phyloP scores from a whole-genome alignment of 495 filamentous ascomycete genomes.

The Podospora appendiculata region DNA sequence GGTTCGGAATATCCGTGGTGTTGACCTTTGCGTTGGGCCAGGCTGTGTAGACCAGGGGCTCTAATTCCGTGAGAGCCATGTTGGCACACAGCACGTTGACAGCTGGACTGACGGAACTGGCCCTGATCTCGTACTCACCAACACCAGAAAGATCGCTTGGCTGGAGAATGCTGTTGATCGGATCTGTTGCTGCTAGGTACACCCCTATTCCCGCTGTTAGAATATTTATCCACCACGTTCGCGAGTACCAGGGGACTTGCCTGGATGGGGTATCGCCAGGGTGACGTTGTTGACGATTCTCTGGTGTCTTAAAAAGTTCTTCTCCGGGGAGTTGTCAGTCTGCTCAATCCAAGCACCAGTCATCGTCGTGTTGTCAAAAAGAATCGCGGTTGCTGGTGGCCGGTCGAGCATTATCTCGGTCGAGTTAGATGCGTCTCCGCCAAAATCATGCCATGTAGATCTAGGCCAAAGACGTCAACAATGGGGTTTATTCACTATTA shows the following conservation, averaged over 20 bases:
- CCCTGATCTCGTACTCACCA: slow-evolving; percentile 56
- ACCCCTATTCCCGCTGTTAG: slow-evolving; percentile 32
- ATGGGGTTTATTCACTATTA: background rate
- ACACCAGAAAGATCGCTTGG: slow-evolving; percentile 56
- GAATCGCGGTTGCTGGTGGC: slow-evolving; percentile 45
- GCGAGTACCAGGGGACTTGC: background rate
- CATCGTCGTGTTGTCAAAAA: slow-evolving; percentile 61
- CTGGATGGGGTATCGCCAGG: slow-evolving; percentile 62
- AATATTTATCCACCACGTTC: background rate
- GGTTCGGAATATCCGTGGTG: slow-evolving; percentile 10
- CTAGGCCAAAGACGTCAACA: background rate
- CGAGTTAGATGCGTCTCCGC: slow-evolving; percentile 20
- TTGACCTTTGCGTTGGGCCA: slow-evolving; percentile 43
- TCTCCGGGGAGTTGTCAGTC: slow-evolving; percentile 36
- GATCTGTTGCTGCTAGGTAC: slow-evolving; percentile 49
- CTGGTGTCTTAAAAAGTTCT: slow-evolving; percentile 32
- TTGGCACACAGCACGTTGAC: slow-evolving; percentile 65
- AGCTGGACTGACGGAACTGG: slow-evolving; percentile 56
- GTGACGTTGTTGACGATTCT: slow-evolving; percentile 65
- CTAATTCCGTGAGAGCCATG: slow-evolving; percentile 48
- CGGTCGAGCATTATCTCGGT: slow-evolving; percentile 26
- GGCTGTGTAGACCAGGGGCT: slow-evolving; percentile 50
- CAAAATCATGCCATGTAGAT: slow-evolving; percentile 38
- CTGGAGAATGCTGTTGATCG: slow-evolving; percentile 56
- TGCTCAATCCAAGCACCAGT: slow-evolving; percentile 52